phyloP scores from a whole-genome alignment of 2,329 filamentous ascomycete species.

The Zymoseptoria ardabiliae region DNA sequence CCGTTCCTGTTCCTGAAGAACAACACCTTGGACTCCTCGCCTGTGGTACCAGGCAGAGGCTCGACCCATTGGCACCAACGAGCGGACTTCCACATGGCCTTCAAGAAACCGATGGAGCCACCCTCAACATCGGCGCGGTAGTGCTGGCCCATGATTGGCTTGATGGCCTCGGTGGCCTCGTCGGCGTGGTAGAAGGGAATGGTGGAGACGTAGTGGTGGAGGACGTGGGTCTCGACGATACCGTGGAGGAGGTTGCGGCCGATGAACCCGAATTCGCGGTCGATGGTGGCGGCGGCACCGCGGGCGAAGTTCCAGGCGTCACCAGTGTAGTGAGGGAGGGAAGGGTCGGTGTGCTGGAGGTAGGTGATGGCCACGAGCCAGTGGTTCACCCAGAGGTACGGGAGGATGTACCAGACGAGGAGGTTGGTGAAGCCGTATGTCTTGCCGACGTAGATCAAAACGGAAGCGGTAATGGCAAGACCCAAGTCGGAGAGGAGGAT shows the following conservation, averaged over 20 bases:
- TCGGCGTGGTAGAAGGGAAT: slow-evolving; percentile 97
- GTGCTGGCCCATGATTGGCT: slow-evolving; percentile 88
- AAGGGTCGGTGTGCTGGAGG: slow-evolving; percentile 93
- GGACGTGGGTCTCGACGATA: slow-evolving; percentile 95
- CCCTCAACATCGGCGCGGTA: slow-evolving; percentile 77
- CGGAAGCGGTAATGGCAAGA: slow-evolving; percentile 50
- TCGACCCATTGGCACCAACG: slow-evolving; percentile 97
- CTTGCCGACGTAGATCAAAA: slow-evolving; percentile 62
- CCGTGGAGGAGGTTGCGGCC: slow-evolving; percentile 86
- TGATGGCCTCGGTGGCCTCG: slow-evolving; percentile 89
- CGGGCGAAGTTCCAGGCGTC: slow-evolving; percentile 88
- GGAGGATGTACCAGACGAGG: slow-evolving; percentile 87
- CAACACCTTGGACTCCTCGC: slow-evolving; percentile 73
- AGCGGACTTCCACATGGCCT: slow-evolving; percentile 70
- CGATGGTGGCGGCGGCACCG: slow-evolving; percentile 89
- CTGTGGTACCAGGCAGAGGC: slow-evolving; percentile 72
- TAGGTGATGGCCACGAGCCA: slow-evolving; percentile 98
- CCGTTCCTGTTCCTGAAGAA: slow-evolving; percentile 97
- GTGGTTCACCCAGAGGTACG: slow-evolving; percentile 98
- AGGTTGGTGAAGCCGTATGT: slow-evolving; percentile 80
- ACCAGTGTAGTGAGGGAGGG: slow-evolving; percentile 83
- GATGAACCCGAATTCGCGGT: slow-evolving; percentile 95
- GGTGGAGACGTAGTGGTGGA: slow-evolving; percentile 93
- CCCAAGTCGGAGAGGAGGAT: slow-evolving; percentile 85
- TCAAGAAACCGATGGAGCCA: slow-evolving; percentile 75